These are phyloP conservation scores for Plasmodium gallinaceum DNA, from an alignment of 169 alveolate genomes.

Conservation along the genomic window DNA sequence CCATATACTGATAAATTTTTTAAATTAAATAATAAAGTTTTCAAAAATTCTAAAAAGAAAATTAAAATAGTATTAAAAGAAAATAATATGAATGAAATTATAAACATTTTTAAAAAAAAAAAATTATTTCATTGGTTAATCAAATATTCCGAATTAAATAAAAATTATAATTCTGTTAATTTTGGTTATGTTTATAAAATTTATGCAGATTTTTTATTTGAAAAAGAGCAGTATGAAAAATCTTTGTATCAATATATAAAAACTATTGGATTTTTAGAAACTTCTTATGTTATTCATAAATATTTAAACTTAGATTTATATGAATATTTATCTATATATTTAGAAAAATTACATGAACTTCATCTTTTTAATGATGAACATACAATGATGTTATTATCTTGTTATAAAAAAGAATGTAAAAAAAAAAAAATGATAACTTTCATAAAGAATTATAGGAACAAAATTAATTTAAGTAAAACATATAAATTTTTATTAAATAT, in stretches of 20 bases:
- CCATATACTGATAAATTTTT: constrained; percentile 8
- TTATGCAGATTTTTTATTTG: constrained; percentile 74
- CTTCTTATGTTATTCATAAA: constrained; percentile 61
- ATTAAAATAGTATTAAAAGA: constrained; percentile 60
- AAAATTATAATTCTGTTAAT: constrained; percentile 39
- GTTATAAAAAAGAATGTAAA: constrained; percentile 62
- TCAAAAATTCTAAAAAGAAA: constrained; percentile 52
- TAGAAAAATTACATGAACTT: constrained; percentile 53
- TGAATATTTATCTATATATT: constrained; percentile 62
- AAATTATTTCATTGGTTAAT: constrained; percentile 59
- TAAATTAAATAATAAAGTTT: constrained; percentile 46
- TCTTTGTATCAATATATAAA: constrained; percentile 58
- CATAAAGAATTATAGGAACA: constrained; percentile 50
- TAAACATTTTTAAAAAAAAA: constrained; percentile 57
- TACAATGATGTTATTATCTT: constrained; percentile 63
- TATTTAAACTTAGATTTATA: constrained; percentile 70
- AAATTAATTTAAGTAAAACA: constrained; percentile 54
- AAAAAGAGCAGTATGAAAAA: constrained; percentile 51
- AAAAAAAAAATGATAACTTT: constrained; percentile 60
- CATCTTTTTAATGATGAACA: constrained; percentile 66
- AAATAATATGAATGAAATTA: constrained; percentile 62
- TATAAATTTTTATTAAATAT: constrained; percentile 59
- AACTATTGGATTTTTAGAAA: constrained; percentile 55
- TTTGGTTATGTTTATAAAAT: constrained; percentile 31
- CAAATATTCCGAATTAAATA: constrained; percentile 36